Evolutionary conservation across 1,284 basidiomycete species (phyloP).

Genomic region (Leccinum variabile): DNA sequence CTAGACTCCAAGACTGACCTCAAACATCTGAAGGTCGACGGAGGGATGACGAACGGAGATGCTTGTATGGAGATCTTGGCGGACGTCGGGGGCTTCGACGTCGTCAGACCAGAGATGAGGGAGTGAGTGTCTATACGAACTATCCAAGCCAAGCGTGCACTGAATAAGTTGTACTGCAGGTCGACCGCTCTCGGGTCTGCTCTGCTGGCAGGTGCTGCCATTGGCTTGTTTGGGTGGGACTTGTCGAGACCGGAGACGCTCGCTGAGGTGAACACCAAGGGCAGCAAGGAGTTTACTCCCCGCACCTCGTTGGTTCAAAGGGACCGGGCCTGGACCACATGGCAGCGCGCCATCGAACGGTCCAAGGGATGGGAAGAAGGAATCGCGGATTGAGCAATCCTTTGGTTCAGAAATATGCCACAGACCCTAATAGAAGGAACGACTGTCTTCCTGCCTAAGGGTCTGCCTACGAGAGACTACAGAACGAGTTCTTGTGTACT

Average conservation of each 20-base stretch:
- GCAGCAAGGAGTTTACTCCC: constrained; percentile 73
- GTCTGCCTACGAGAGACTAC: too few species aligned
- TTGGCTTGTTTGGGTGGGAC: constrained; percentile 94
- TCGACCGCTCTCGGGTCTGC: constrained; percentile 97
- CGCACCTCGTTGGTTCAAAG: constrained; percentile 54
- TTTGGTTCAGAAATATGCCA: neutral
- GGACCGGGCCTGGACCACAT: constrained; percentile 66
- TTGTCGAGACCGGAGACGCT: constrained; percentile 83
- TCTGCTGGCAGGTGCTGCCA: constrained; percentile 88
- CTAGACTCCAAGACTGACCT: constrained; percentile 76
- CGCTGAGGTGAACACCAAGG: constrained; percentile 86
- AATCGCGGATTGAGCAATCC: constrained; percentile 39
- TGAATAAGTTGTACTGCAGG: constrained; percentile 38
- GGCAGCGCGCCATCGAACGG: constrained; percentile 84
- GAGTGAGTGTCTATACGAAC: constrained; percentile 51
- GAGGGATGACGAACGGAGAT: constrained; percentile 92
- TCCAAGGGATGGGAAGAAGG: constrained; percentile 78
- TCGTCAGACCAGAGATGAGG: constrained; percentile 93
- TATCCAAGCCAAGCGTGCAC: neutral
- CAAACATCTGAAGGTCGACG: constrained; percentile 88
- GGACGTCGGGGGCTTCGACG: constrained; percentile 89
- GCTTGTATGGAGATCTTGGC: constrained; percentile 91
- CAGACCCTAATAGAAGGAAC: too few species aligned
- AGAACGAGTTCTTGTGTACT: neutral
- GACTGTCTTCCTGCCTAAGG: too few species aligned